These are phyloP conservation scores for Acanthamoeba sp. DNA, from an alignment of 208 protist genomes.

Conservation along the genomic window DNA sequence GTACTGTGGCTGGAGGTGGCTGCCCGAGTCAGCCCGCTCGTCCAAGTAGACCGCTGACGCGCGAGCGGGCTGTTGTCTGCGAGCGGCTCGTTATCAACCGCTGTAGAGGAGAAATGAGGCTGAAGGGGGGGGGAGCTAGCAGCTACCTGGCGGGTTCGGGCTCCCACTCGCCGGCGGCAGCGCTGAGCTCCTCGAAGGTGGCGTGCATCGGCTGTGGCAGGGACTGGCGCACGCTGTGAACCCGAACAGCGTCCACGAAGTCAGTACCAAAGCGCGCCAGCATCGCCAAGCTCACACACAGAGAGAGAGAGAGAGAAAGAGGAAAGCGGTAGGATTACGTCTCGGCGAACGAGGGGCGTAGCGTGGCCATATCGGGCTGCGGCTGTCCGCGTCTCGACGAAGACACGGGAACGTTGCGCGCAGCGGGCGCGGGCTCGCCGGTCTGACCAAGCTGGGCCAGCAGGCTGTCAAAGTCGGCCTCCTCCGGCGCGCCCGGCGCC, in stretches of 20 bases:
- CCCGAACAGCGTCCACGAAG: no score
- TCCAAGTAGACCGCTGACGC: background rate
- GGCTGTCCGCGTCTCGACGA: background rate
- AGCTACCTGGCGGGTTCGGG: background rate
- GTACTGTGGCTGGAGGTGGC: background rate
- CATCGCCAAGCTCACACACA: no score
- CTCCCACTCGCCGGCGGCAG: background rate
- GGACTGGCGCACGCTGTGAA: conserved; percentile 4
- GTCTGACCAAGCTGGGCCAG: background rate
- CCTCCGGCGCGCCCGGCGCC: background rate
- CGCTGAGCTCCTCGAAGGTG: background rate
- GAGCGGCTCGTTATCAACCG: no score
- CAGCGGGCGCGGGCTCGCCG: background rate
- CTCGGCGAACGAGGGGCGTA: background rate
- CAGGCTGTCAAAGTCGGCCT: background rate
- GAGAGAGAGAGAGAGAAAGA: no score
- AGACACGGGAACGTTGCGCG: background rate
- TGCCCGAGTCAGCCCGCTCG: background rate
- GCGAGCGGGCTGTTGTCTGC: background rate
- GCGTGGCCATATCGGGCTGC: background rate
- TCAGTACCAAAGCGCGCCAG: background rate
- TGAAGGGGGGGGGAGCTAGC: background rate
- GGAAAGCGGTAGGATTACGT: no score
- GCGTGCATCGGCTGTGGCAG: conserved; percentile 25
- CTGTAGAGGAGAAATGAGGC: background rate